A percentile compares a stretch with the other conserved stretches of the same genome.
Evolutionary conservation across 2,329 filamentous ascomycete genomes (phyloP).

Genomic region (Aspergillus sp.): DNA sequence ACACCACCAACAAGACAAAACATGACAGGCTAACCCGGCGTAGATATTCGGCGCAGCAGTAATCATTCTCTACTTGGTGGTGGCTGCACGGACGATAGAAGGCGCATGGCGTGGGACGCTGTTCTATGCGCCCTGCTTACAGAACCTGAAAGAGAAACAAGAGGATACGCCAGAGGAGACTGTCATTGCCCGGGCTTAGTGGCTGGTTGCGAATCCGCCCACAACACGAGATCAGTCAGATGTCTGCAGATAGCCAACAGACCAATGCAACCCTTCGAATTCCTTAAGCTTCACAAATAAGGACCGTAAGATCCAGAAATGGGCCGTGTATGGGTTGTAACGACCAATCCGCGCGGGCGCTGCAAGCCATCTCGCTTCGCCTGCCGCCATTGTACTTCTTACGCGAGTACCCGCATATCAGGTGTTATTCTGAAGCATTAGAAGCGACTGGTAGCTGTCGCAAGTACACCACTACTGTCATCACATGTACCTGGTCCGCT

Average conservation of each 20-base stretch:
- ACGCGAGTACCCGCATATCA: not conserved
- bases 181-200: too few relatives aligned
- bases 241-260: not conserved
- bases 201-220: too few relatives aligned
- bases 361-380: not conserved
- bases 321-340: not conserved
- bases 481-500: not conserved
- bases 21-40: not conserved
- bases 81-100: slow-evolving; percentile 44
- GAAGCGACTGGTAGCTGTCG: not conserved
- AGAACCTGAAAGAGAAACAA: slow-evolving; percentile 27
- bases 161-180: slow-evolving; percentile 6
- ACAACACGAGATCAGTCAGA: not conserved
- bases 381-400: not conserved
- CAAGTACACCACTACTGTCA: not conserved
- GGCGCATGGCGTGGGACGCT: slow-evolving; percentile 46
- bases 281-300: not conserved
- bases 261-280: not conserved
- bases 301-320: not conserved
- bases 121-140: slow-evolving; percentile 51
- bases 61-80: slow-evolving; percentile 51
- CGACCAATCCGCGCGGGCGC: not conserved
- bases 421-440: not conserved
- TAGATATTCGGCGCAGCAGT: slow-evolving; percentile 48
- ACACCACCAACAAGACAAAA: not conserved